Evolutionary conservation across 306 rosid species (phyloP), one percentile per base, ranked within the genome.

Genomic region (Castanea crenata): DNA sequence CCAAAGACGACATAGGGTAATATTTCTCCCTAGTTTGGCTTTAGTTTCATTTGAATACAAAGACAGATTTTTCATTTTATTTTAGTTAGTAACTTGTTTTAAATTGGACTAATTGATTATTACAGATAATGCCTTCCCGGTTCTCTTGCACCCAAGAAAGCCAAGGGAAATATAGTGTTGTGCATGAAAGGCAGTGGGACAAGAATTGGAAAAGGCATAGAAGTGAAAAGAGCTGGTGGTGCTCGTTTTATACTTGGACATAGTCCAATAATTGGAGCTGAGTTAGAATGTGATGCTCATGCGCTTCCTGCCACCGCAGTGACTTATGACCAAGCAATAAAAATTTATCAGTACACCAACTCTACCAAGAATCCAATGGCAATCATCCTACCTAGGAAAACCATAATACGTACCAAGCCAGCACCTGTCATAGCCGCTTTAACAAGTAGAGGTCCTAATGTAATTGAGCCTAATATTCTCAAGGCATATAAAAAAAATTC

Each of bases 371-470:
- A 81, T 52, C 95, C 97, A 59, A 80, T 41, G 31, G 97, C 95
- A 23, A 79, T 65, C 31, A 82, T 94, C 72, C 49, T 88, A 25
- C 90, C 92, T 2, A 95, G 88, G 25, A 82, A 6, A 78, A 94
- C 99, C 5, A 76, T 88, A 18, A 38, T 91, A 5, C 64, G 86
- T 23, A 73, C 91, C n/a, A 92, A 82, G 81, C 97, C 99, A 71
- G 97, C 99, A 61, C 97, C 97, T 25, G 83, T 77, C 77, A 82
- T 94, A 88, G 86, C 99, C 51, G 31, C 83, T 19, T 94, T 94
- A 85, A 73, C 91, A 34, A 92, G 97, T 49, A 84, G 97, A 84
- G 97, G 97, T 81, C 99, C 97, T n/a, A 92, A 90, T 75, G 32
- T 80, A 27, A 44, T 94, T 77, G 97, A 94, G 49, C 94, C 92